These are phyloP conservation scores for Panaeolus cyanescens DNA, from an alignment of 768 basidiomycete genomes.

Conservation along the genomic window DNA sequence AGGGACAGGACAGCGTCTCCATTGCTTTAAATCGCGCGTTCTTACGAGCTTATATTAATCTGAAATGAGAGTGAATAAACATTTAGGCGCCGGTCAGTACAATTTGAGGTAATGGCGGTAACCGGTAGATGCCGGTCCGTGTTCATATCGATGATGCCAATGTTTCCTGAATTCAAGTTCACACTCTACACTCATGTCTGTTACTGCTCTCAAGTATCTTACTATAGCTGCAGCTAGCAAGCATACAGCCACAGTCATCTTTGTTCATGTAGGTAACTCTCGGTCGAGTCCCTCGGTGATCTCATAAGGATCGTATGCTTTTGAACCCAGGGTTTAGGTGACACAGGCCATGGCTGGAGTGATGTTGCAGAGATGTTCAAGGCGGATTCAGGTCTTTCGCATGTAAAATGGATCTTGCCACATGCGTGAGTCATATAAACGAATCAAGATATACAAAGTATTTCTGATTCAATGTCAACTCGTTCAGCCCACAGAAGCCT, in stretches of 20 bases:
- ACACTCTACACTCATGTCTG: not conserved
- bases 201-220: slow-evolving; percentile 45
- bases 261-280: slow-evolving; percentile 71
- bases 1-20: too few species aligned
- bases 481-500: slow-evolving; percentile 1
- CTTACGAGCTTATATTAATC: too few species aligned
- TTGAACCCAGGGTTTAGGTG: slow-evolving; percentile 67
- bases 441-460: not conserved
- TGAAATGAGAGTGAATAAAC: too few species aligned
- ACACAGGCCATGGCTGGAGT: slow-evolving; percentile 75
- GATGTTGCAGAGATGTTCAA: slow-evolving; percentile 73
- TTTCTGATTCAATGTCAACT: not conserved
- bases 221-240: slow-evolving; percentile 54
- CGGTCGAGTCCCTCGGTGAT: not conserved
- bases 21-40: too few species aligned
- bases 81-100: not conserved
- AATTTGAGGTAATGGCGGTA: not conserved
- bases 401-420: slow-evolving; percentile 90
- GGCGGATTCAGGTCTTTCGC: slow-evolving; percentile 51
- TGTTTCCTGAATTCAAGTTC: not conserved
- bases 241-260: slow-evolving; percentile 88
- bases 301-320: not conserved
- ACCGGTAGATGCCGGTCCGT: slow-evolving; percentile 1
- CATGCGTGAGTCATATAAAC: slow-evolving; percentile 57
- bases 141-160: not conserved